phyloP scores from a whole-genome alignment of 1,284 basidiomycete genomes.

The Cryptococcus floricola region DNA sequence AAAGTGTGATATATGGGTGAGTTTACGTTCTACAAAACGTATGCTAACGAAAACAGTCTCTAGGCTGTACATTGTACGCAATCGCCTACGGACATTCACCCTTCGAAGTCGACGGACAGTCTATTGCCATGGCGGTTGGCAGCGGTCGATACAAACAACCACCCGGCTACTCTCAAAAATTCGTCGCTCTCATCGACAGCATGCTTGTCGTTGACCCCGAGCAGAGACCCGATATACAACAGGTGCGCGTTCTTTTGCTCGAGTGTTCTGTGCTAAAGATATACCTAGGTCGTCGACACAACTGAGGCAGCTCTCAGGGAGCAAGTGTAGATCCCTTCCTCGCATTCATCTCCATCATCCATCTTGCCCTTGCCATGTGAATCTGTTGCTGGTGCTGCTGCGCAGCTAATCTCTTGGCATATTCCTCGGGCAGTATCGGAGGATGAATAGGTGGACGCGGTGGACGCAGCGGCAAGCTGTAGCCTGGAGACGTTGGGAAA shows the following conservation, averaged over 20 bases:
- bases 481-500: background rate
- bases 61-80: conserved; percentile 87
- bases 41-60: conserved; percentile 57
- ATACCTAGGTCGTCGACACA: conserved; percentile 62
- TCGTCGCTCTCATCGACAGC: conserved; percentile 73
- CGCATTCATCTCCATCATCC: conserved; percentile 10
- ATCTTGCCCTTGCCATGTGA: background rate
- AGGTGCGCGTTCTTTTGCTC: conserved; percentile 52
- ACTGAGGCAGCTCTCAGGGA: conserved; percentile 57
- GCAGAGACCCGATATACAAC: conserved; percentile 75
- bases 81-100: conserved; percentile 89
- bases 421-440: background rate
- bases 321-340: background rate
- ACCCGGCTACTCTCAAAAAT: conserved; percentile 69
- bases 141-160: conserved; percentile 83
- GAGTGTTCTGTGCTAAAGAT: conserved; percentile 10
- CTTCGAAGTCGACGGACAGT: conserved; percentile 85
- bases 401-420: conserved; percentile 7
- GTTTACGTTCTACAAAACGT: conserved; percentile 26
- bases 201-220: conserved; percentile 77
- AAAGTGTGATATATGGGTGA: conserved; percentile 92
- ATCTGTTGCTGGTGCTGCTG: conserved; percentile 1
- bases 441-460: background rate
- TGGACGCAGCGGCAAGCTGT: background rate
- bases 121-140: conserved; percentile 91